Base-by-base conservation (phyloP, 2,329 filamentous ascomycete species). In the Microcyclospora tardicrescens region DNA sequence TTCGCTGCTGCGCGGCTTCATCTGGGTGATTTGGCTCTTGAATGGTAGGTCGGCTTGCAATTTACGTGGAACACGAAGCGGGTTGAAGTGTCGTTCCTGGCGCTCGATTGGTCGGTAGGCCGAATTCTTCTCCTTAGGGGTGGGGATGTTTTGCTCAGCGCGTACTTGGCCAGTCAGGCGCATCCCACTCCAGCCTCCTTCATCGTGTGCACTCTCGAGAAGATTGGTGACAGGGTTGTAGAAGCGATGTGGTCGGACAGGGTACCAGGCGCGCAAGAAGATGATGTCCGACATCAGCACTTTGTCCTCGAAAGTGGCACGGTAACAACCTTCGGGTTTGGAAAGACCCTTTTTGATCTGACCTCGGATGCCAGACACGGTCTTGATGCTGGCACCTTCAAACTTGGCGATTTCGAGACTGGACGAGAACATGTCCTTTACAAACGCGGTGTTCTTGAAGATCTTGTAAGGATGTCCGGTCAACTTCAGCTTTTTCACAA, bases 401-500 rank as follows among this genome's bases (percentile, higher is more conserved):
- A 98, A 98, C 59, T 96, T 98, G 54, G 91, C 89, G 48, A 98
- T 91, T 60, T 98, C 91, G 32, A 98, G 77, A 0, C 85, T 73
- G 1, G 81, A 80, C 57, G 77, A 86, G 71, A 98, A 98, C 91
- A 98, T 98, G 65, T 93, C 85, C 62, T 91, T 93, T 66, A 98
- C 86, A 60, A 98, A 98, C 30, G 91, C 87, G 0, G 91, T 98
- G 67, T 98, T 98, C 65, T 94, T 94, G 76, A 93, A 96, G 62
- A 96, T 93, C 67, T 96, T 96, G 73, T 91, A 93, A 1, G 91
- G 87, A 35, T 77, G 72, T 43, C 91, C 91, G 0, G 86, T 95
- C 35, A 98, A 75, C 63, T 98, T 98, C 57, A 98, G 79, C 71
- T 98, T 98, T 74, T 98, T 98, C 61, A 98, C 91, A 48, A 98